phyloP scores from a whole-genome alignment of 345 rosid species.

The Chamaenerion angustifolium region DNA sequence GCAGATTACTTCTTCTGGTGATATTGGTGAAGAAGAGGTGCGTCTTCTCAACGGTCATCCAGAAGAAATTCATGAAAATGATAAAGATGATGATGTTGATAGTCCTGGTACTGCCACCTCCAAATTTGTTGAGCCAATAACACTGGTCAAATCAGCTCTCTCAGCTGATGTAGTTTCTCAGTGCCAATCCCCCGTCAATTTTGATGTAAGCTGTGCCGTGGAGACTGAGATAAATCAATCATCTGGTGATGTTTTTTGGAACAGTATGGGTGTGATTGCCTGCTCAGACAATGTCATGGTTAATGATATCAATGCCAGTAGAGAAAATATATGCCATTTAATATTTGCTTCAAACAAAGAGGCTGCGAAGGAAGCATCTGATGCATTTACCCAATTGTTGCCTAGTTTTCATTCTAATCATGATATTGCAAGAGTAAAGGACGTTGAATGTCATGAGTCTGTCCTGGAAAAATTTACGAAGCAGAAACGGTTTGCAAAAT shows the following conservation, averaged over 20 bases:
- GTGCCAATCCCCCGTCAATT: conserved; percentile 16
- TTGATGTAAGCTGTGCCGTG: conserved; percentile 11
- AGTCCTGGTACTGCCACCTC: conserved; percentile 65
- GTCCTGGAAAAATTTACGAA: conserved; percentile 33
- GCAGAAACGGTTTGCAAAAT: conserved; percentile 33
- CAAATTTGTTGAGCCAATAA: conserved; percentile 26
- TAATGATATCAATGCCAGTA: conserved; percentile 8
- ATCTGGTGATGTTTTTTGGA: conserved; percentile 10
- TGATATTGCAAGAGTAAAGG: conserved; percentile 21
- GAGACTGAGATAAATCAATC: conserved; percentile 6
- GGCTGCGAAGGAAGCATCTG: conserved; percentile 39
- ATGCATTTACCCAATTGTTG: conserved; percentile 36
- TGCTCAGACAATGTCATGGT: conserved; percentile 9
- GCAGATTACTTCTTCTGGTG: conserved; percentile 26
- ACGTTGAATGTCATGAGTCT: conserved; percentile 9
- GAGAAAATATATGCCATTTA: conserved; percentile 26
- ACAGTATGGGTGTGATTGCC: conserved; percentile 9
- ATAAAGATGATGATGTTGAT: conserved; percentile 42
- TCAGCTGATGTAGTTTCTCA: conserved; percentile 15
- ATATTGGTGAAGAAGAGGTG: conserved; percentile 17
- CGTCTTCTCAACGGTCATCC: conserved; percentile 22
- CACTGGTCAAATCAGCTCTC: conserved; percentile 14
- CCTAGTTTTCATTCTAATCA: conserved; percentile 21
- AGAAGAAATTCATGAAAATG: conserved; percentile 23
- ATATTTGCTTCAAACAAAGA: conserved; percentile 52